Percentiles rank a stretch among this genome's conserved stretches.
Evolutionary conservation across 257 asterid species (phyloP).

Genomic region (Pogostemon cablin): DNA sequence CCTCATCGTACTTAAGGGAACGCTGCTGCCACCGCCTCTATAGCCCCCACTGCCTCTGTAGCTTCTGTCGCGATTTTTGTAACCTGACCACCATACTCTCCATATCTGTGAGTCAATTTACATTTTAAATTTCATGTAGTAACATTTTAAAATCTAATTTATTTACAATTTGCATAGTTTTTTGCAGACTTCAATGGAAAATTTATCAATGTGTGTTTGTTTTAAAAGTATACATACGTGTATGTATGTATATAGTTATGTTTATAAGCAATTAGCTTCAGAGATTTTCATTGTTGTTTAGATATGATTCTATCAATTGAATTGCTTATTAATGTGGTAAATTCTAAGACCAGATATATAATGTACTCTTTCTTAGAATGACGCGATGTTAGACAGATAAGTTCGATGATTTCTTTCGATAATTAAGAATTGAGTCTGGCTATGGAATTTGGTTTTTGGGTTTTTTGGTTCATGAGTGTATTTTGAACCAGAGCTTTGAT

Average conservation of each 20-base stretch:
- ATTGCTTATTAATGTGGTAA: neutral
- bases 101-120: no score
- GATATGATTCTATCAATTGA: neutral
- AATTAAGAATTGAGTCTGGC: slow-evolving; percentile 9
- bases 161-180: no score
- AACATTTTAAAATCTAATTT: no score
- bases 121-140: no score
- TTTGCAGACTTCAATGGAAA: no score
- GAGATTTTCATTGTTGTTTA: neutral
- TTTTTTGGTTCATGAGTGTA: slow-evolving; percentile 14
- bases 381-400: neutral
- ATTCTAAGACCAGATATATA: neutral
- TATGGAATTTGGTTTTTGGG: neutral
- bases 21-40: no score
- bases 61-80: no score
- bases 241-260: no score
- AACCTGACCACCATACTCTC: no score
- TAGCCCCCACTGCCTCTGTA: no score
- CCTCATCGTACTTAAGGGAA: no score
- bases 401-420: neutral
- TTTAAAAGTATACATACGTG: neutral
- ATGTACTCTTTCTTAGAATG: neutral
- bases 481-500: neutral
- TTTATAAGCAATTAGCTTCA: neutral
- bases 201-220: no score